A percentile compares a stretch with the other conserved stretches of the same genome.
phyloP scores from a whole-genome alignment of 768 basidiomycete genomes.

The Russula emetica region DNA sequence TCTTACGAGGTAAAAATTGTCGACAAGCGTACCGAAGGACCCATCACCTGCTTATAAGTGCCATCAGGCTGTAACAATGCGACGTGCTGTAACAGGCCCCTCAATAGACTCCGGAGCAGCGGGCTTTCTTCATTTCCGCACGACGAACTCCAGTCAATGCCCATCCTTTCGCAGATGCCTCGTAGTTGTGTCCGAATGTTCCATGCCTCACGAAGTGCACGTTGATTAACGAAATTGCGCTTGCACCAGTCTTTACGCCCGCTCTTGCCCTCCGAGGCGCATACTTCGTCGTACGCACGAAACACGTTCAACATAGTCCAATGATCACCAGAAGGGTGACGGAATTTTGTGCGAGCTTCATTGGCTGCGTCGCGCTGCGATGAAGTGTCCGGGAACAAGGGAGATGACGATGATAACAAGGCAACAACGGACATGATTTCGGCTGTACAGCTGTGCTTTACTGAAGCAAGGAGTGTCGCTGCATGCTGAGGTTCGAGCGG shows the following conservation, averaged over 20 bases:
- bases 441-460: slow-evolving; percentile 61
- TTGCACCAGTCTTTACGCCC: slow-evolving; percentile 74
- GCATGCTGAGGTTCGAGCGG: slow-evolving; percentile 87
- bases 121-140: slow-evolving; percentile 63
- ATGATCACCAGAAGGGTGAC: slow-evolving; percentile 86
- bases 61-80: slow-evolving; percentile 85
- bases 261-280: slow-evolving; percentile 43
- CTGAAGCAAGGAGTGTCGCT: slow-evolving; percentile 74
- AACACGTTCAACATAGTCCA: slow-evolving; percentile 84
- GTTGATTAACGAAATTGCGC: slow-evolving; percentile 76
- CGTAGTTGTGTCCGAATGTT: slow-evolving; percentile 79
- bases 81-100: slow-evolving; percentile 76
- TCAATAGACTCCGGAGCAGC: slow-evolving; percentile 65
- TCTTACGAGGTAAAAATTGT: background rate
- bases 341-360: slow-evolving; percentile 71
- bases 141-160: slow-evolving; percentile 55
- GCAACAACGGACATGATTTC: slow-evolving; percentile 86
- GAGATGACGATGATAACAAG: slow-evolving; percentile 73
- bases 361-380: slow-evolving; percentile 70
- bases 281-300: slow-evolving; percentile 72
- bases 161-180: slow-evolving; percentile 54
- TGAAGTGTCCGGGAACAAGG: slow-evolving; percentile 72
- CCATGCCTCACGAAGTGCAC: slow-evolving; percentile 70
- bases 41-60: slow-evolving; percentile 78
- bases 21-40: slow-evolving; percentile 50